Conservation (phyloP, 225 moss, liverwort and hornwort species). For the Antitrichia curtipendula region DNA sequence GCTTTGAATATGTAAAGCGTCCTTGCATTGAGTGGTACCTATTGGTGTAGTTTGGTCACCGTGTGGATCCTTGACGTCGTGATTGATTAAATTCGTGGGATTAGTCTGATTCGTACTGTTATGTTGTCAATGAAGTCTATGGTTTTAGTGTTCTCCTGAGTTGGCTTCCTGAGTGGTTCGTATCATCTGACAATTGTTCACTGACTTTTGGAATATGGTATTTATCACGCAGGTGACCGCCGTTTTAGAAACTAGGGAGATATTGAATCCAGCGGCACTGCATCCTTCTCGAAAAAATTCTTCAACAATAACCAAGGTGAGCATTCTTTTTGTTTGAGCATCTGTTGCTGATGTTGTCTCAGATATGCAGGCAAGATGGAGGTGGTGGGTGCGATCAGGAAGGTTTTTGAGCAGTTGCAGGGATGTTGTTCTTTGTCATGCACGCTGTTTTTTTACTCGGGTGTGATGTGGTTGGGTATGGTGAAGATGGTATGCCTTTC, state of each 20-base stretch:
- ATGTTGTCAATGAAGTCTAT: not conserved
- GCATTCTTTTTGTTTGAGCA: not conserved
- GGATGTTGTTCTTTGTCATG: not conserved
- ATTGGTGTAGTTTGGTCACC: not conserved
- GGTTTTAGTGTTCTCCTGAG: not conserved
- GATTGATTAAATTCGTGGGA: not conserved
- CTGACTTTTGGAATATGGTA: not conserved
- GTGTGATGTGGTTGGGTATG: not conserved
- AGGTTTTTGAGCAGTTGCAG: not conserved
- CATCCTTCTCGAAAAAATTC: slow-evolving; percentile 89
- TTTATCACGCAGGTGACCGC: slow-evolving; percentile 50
- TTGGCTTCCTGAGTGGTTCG: not conserved
- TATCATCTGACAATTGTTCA: not conserved
- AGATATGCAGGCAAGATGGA: not conserved
- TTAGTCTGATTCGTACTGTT: not conserved
- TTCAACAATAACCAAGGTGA: slow-evolving; percentile 80
- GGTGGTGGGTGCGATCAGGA: too few species aligned
- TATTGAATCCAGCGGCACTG: slow-evolving; percentile 66
- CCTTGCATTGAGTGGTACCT: too few species aligned
- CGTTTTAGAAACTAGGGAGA: slow-evolving; percentile 78
- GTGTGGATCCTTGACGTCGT: not conserved
- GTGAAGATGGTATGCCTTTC: not conserved
- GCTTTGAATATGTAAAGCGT: too few species aligned
- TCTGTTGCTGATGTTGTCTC: not conserved
- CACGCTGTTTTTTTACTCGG: too few species aligned